phyloP scores from a whole-genome alignment of 2,329 filamentous ascomycete genomes.

The Xylariaceae sp. region DNA sequence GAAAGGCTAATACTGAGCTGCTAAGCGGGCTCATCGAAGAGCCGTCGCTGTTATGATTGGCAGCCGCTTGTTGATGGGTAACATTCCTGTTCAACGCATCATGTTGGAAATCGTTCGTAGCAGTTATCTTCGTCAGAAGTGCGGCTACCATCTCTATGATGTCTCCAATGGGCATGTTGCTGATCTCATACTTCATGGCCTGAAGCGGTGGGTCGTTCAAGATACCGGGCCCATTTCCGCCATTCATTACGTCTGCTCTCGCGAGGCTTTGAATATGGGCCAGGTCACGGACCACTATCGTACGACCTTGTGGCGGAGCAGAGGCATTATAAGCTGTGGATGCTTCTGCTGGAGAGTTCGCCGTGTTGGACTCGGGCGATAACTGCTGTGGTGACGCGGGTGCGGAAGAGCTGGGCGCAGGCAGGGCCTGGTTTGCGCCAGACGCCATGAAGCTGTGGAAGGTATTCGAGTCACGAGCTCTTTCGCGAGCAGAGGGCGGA shows the following conservation, averaged over 20 bases:
- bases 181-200: slow-evolving; percentile 81
- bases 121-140: slow-evolving; percentile 92
- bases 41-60: slow-evolving; percentile 37
- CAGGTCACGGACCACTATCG: slow-evolving; percentile 79
- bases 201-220: slow-evolving; percentile 47
- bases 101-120: slow-evolving; percentile 91
- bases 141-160: slow-evolving; percentile 99
- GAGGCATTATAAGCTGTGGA: slow-evolving; percentile 32
- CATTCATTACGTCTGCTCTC: slow-evolving; percentile 64
- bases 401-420: slow-evolving; percentile 21
- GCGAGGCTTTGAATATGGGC: slow-evolving; percentile 88
- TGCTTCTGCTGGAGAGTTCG: slow-evolving; percentile 22
- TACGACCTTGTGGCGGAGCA: slow-evolving; percentile 39
- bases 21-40: slow-evolving; percentile 56
- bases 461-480: slow-evolving; percentile 37
- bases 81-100: slow-evolving; percentile 76
- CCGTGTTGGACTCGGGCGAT: slow-evolving; percentile 25
- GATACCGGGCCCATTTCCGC: slow-evolving; percentile 41
- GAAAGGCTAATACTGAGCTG: slow-evolving; percentile 80
- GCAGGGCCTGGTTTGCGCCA: slow-evolving; percentile 27
- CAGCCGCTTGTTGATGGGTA: slow-evolving; percentile 52
- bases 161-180: slow-evolving; percentile 92
- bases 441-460: slow-evolving; percentile 45
- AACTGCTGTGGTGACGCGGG: slow-evolving; percentile 27
- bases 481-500: slow-evolving; percentile 32